phyloP scores from a whole-genome alignment of 768 basidiomycete species.

The Mycena vulgaris region DNA sequence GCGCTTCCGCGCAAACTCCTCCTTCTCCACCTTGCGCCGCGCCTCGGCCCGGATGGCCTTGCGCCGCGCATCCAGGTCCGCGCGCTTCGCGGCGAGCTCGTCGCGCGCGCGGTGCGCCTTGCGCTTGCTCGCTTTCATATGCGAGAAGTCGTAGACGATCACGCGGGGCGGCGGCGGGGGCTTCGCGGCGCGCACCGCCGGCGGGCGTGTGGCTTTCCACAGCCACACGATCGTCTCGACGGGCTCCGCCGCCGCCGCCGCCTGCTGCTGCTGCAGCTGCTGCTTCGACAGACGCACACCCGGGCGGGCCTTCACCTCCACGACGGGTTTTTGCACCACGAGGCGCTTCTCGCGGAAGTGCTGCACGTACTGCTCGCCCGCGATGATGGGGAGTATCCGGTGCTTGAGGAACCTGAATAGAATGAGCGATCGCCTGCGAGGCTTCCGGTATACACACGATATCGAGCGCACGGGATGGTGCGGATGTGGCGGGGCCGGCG shows the following conservation, averaged over 20 bases:
- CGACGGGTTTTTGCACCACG: neutral
- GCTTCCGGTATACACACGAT: constrained; percentile 19
- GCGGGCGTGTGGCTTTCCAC: constrained; percentile 25
- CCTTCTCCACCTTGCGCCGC: constrained; percentile 2
- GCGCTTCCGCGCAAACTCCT: neutral
- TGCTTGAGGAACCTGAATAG: constrained; percentile 34
- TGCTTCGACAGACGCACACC: neutral
- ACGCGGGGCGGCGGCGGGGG: neutral
- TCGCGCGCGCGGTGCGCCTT: constrained; percentile 27
- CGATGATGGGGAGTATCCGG: constrained; percentile 29
- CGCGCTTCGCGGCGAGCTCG: constrained; percentile 28
- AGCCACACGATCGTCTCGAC: constrained; percentile 19
- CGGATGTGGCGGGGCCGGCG: constrained; percentile 26
- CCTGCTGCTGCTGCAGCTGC: constrained; percentile 2
- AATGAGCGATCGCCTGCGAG: neutral
- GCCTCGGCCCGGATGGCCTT: neutral
- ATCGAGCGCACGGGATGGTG: constrained; percentile 36
- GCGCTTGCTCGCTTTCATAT: constrained; percentile 37
- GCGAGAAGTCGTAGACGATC: constrained; percentile 37
- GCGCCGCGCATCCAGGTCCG: constrained; percentile 1
- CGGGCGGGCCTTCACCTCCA: neutral
- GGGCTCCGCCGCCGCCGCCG: neutral
- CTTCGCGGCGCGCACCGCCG: neutral
- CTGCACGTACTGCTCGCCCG: constrained; percentile 20
- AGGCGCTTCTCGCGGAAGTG: constrained; percentile 33